phyloP scores from a whole-genome alignment of 2,329 filamentous ascomycete species.

The Dryadomyces quercivorus region DNA sequence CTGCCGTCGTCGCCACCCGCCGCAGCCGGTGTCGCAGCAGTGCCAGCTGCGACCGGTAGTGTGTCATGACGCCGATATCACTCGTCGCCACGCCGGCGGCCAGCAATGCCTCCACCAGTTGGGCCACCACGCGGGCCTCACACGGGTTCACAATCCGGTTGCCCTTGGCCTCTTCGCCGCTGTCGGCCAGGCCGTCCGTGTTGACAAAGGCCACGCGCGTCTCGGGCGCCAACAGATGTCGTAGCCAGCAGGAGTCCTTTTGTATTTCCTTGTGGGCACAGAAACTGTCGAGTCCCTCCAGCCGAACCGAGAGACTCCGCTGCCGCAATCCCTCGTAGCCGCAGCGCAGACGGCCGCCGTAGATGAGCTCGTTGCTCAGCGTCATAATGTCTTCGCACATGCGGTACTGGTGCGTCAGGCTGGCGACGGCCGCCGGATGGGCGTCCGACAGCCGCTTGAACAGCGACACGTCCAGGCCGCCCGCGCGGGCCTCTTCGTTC shows the following conservation, averaged over 20 bases:
- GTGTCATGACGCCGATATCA: constrained; percentile 89
- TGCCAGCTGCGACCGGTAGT: constrained; percentile 86
- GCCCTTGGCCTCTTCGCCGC: constrained; percentile 63
- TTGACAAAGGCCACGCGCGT: constrained; percentile 79
- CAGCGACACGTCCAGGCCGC: constrained; percentile 81
- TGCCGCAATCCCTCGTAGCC: constrained; percentile 65
- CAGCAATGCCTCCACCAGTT: constrained; percentile 71
- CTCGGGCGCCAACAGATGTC: constrained; percentile 54
- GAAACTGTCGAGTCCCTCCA: constrained; percentile 46
- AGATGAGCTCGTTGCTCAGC: constrained; percentile 85
- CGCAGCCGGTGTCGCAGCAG: constrained; percentile 65
- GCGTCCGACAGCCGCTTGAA: constrained; percentile 88
- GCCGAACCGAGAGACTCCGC: constrained; percentile 50
- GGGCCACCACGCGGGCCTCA: constrained; percentile 67
- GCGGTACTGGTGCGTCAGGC: constrained; percentile 89
- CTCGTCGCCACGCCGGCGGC: constrained; percentile 58
- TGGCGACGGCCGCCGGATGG: constrained; percentile 79
- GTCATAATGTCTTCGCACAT: constrained; percentile 98
- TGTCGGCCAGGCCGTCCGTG: constrained; percentile 61
- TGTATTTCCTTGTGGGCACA: too few species aligned
- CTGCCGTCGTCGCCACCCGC: constrained; percentile 14
- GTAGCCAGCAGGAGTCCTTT: constrained; percentile 64
- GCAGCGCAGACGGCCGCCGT: constrained; percentile 80
- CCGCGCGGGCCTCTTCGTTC: constrained; percentile 74
- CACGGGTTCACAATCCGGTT: constrained; percentile 78